These are phyloP conservation scores for Psilocybe cubensis DNA, from an alignment of 768 basidiomycete species.

Conservation along the genomic window DNA sequence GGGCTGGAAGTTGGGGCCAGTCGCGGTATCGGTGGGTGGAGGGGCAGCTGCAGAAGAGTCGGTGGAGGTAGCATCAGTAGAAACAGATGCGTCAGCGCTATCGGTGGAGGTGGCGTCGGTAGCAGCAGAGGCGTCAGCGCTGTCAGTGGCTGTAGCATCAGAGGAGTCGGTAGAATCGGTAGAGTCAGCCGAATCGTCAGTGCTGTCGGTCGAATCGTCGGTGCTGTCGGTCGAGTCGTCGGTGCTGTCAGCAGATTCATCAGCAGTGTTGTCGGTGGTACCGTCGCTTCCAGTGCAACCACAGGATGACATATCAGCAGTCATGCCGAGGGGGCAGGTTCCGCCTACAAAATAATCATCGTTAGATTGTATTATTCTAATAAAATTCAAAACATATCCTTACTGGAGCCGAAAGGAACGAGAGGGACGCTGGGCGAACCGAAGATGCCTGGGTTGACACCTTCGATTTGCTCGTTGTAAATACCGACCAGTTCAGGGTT, in stretches of 20 bases:
- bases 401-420: conserved; percentile 48
- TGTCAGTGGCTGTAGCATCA: conserved; percentile 15
- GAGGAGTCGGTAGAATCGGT: conserved; percentile 17
- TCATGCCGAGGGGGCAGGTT: conserved; percentile 48
- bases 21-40: conserved; percentile 6
- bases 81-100: not conserved
- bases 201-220: conserved; percentile 14
- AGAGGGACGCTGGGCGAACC: conserved; percentile 42
- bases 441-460: conserved; percentile 46
- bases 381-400: conserved; percentile 17
- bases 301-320: conserved; percentile 44
- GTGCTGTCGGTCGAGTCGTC: conserved; percentile 12
- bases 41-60: not conserved
- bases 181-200: conserved; percentile 14
- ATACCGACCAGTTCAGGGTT: conserved; percentile 46
- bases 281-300: conserved; percentile 32
- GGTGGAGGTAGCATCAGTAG: not conserved
- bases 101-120: conserved; percentile 5
- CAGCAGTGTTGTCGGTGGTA: conserved; percentile 17
- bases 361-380: not conserved
- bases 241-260: conserved; percentile 11
- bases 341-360: conserved; percentile 33
- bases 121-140: conserved; percentile 12
- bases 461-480: conserved; percentile 44
- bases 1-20: conserved; percentile 20